A percentile compares a stretch with the other conserved stretches of the same genome.
phyloP scores from a whole-genome alignment of 2,329 filamentous ascomycete genomes.

The Aspergillus caelatus region DNA sequence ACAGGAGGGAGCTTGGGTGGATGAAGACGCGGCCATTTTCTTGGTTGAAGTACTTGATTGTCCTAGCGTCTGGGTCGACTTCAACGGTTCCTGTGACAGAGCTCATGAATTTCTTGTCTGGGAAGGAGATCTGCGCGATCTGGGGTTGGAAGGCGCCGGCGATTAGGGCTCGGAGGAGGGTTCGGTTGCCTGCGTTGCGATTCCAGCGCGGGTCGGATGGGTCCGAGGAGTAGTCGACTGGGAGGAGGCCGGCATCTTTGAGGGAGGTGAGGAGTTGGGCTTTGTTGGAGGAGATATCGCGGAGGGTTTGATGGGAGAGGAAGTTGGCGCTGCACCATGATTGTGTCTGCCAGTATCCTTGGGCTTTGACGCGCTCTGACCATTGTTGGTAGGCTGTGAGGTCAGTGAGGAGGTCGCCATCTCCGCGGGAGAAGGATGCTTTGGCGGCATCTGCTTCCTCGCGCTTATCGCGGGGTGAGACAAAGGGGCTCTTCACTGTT shows the following conservation, averaged over 20 bases:
- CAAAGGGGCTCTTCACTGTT: conserved; percentile 84
- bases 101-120: conserved; percentile 91
- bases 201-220: conserved; percentile 40
- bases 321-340: conserved; percentile 84
- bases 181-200: conserved; percentile 39
- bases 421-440: conserved; percentile 70
- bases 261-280: conserved; percentile 84
- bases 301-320: conserved; percentile 78
- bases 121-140: conserved; percentile 87
- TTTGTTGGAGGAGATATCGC: conserved; percentile 84
- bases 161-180: conserved; percentile 69
- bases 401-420: conserved; percentile 89
- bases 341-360: conserved; percentile 52
- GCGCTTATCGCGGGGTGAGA: conserved; percentile 79
- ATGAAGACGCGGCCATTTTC: conserved; percentile 88
- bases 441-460: conserved; percentile 80
- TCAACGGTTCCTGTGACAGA: conserved; percentile 88
- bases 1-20: conserved; percentile 85
- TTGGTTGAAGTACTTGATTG: conserved; percentile 90
- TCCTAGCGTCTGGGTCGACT: conserved; percentile 86
- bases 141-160: conserved; percentile 80
- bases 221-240: conserved; percentile 49
- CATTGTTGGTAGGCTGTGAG: conserved; percentile 82
- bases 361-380: conserved; percentile 64
- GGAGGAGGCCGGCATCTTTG: conserved; percentile 80